Evolutionary conservation across 305 asterid genomes (phyloP).

Genomic region (Fraxinus baroniana): DNA sequence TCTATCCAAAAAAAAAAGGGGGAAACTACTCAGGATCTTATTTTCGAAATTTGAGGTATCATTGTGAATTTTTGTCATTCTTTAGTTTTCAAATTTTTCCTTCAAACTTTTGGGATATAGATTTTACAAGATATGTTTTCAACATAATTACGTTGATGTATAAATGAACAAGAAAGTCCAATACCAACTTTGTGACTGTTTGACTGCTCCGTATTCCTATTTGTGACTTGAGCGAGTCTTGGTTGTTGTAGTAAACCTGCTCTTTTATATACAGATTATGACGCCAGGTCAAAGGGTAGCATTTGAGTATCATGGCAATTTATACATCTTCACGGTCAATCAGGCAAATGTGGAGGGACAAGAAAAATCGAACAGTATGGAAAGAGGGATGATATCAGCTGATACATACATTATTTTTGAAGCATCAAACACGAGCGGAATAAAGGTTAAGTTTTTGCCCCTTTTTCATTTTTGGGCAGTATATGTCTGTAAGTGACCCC

Average conservation of each 20-base stretch:
- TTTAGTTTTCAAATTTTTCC: background rate
- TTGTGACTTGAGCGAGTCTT: background rate
- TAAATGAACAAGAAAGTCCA: background rate
- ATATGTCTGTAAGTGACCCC: background rate
- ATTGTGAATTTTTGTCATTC: background rate
- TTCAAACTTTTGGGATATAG: background rate
- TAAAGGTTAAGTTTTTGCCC: constrained; percentile 55
- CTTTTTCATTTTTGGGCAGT: constrained; percentile 17
- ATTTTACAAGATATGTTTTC: background rate
- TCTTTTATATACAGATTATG: constrained; percentile 61
- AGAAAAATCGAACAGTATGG: constrained; percentile 56
- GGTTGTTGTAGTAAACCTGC: constrained; percentile 6
- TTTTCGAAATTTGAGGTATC: background rate
- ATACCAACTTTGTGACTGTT: background rate
- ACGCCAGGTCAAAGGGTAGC: constrained; percentile 83
- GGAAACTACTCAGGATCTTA: background rate
- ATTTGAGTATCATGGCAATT: constrained; percentile 86
- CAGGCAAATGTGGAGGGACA: constrained; percentile 78
- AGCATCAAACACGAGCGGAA: constrained; percentile 80
- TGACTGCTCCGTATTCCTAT: background rate
- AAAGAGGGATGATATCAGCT: constrained; percentile 78
- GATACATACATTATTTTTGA: constrained; percentile 88
- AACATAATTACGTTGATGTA: background rate
- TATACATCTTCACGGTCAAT: constrained; percentile 76
- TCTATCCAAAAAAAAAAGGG: background rate